A percentile compares a stretch with the other conserved stretches of the same genome.
phyloP scores from a whole-genome alignment of 208 protist genomes.

The Naegleria lovaniensis region DNA sequence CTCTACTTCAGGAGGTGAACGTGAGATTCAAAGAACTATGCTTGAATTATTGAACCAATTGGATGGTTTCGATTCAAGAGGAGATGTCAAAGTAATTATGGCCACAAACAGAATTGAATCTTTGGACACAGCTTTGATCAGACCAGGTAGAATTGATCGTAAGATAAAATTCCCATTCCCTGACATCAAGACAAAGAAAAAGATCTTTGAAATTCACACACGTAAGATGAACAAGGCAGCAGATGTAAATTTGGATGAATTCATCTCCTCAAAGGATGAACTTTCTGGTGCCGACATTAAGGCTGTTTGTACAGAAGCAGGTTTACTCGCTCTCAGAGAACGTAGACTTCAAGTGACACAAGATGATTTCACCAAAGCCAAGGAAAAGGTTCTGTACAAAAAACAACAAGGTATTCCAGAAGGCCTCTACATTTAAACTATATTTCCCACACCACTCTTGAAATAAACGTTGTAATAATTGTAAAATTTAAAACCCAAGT shows the following conservation, averaged over 20 bases:
- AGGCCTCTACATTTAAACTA: conserved; percentile 91
- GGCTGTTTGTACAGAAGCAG: conserved; percentile 99
- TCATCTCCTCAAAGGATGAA: conserved; percentile 99
- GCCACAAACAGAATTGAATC: conserved; percentile 99
- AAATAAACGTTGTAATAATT: too few relatives aligned
- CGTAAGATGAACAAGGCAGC: conserved; percentile 94
- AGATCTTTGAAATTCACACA: conserved; percentile 99
- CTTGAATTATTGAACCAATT: conserved; percentile 99
- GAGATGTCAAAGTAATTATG: conserved; percentile 99
- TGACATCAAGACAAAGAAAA: conserved; percentile 95
- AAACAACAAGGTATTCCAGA: conserved; percentile 96
- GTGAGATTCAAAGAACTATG: conserved; percentile 99
- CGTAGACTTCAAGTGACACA: conserved; percentile 98
- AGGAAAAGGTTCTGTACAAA: conserved; percentile 98
- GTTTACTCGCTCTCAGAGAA: conserved; percentile 97
- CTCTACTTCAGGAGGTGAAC: conserved; percentile 90
- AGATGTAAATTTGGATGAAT: conserved; percentile 98
- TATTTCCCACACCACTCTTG: too few relatives aligned
- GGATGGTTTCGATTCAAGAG: conserved; percentile 98
- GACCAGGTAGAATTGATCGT: conserved; percentile 98
- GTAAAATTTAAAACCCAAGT: too few relatives aligned
- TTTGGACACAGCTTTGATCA: conserved; percentile 99
- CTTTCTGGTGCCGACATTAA: conserved; percentile 99
- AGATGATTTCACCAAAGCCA: conserved; percentile 97
- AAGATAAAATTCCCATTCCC: conserved; percentile 99